Conservation (phyloP, 2,329 filamentous ascomycete species). For the Parastagonospora nodorum region DNA sequence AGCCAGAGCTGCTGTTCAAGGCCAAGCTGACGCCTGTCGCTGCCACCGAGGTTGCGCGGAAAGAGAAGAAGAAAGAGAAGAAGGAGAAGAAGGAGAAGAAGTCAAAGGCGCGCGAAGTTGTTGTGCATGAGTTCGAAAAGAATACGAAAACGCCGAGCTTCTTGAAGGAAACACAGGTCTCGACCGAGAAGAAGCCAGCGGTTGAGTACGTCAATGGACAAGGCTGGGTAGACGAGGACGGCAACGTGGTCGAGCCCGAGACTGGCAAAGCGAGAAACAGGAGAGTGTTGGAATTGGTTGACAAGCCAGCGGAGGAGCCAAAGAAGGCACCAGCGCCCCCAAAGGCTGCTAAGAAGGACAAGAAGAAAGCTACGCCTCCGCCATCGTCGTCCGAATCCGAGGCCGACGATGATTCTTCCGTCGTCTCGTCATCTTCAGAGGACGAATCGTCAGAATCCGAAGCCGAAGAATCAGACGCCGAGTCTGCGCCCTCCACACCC, state of each 20-base stretch:
- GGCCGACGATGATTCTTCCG: slow-evolving; percentile 36
- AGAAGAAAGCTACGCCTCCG: slow-evolving; percentile 31
- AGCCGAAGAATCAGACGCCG: slow-evolving; percentile 15
- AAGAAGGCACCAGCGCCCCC: slow-evolving; percentile 20
- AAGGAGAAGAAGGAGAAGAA: slow-evolving; percentile 67
- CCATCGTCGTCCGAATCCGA: slow-evolving; percentile 32
- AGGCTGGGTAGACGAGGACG: slow-evolving; percentile 84
- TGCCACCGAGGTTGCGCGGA: slow-evolving; percentile 39
- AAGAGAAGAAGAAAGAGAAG: slow-evolving; percentile 54
- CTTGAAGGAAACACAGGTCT: slow-evolving; percentile 63
- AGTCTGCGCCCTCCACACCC: slow-evolving; percentile 18
- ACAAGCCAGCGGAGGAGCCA: slow-evolving; percentile 27
- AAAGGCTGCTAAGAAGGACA: slow-evolving; percentile 19
- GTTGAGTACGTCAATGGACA: slow-evolving; percentile 78
- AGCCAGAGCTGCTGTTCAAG: slow-evolving; percentile 83
- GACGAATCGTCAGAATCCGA: slow-evolving; percentile 30
- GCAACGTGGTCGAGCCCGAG: slow-evolving; percentile 71
- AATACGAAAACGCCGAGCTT: slow-evolving; percentile 83
- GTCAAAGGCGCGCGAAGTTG: slow-evolving; percentile 57
- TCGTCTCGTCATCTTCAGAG: slow-evolving; percentile 44
- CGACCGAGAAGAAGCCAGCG: slow-evolving; percentile 53
- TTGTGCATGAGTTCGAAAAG: slow-evolving; percentile 89
- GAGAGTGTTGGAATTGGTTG: slow-evolving; percentile 40
- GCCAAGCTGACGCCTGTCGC: slow-evolving; percentile 66
- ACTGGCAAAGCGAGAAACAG: slow-evolving; percentile 42